These are phyloP conservation scores for Corinectria fuckeliana DNA, from an alignment of 2,329 filamentous ascomycete genomes.

Conservation along the genomic window DNA sequence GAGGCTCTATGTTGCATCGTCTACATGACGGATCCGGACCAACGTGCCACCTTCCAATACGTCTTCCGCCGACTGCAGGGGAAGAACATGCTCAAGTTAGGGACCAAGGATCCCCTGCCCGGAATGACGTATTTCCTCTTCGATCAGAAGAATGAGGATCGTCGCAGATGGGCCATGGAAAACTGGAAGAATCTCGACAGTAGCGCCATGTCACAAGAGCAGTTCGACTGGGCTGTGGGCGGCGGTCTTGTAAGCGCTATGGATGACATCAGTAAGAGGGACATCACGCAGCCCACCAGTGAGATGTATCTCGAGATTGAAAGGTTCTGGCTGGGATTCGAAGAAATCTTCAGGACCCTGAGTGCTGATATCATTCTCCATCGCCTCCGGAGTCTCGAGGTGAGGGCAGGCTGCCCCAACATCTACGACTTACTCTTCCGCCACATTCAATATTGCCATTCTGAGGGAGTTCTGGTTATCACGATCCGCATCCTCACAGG, in stretches of 20 bases:
- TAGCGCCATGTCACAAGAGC: slow-evolving; percentile 66
- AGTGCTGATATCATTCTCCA: slow-evolving; percentile 77
- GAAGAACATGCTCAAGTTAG: slow-evolving; percentile 79
- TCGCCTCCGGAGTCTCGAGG: slow-evolving; percentile 79
- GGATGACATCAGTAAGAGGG: slow-evolving; percentile 61
- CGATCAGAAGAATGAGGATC: slow-evolving; percentile 62
- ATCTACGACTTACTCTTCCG: slow-evolving; percentile 68
- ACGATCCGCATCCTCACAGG: slow-evolving; percentile 73
- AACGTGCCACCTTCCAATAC: slow-evolving; percentile 71
- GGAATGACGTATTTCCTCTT: slow-evolving; percentile 88
- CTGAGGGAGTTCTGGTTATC: slow-evolving; percentile 67
- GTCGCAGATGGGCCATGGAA: slow-evolving; percentile 47
- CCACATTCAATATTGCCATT: slow-evolving; percentile 58
- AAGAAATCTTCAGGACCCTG: slow-evolving; percentile 75
- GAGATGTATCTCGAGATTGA: slow-evolving; percentile 58
- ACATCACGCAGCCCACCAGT: slow-evolving; percentile 43
- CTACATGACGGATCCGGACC: slow-evolving; percentile 67
- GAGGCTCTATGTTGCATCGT: slow-evolving; percentile 86
- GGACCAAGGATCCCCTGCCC: slow-evolving; percentile 74
- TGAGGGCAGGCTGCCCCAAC: slow-evolving; percentile 64
- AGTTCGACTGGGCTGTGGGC: slow-evolving; percentile 88
- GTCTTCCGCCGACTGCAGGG: slow-evolving; percentile 78
- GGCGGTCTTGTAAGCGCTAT: slow-evolving; percentile 74
- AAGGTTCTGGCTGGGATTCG: slow-evolving; percentile 80
- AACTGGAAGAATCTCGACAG: slow-evolving; percentile 59